A percentile compares a stretch with the other conserved stretches of the same genome.
Evolutionary conservation across 768 basidiomycete genomes (phyloP).

Genomic region (Mycena olivaceomarginata): DNA sequence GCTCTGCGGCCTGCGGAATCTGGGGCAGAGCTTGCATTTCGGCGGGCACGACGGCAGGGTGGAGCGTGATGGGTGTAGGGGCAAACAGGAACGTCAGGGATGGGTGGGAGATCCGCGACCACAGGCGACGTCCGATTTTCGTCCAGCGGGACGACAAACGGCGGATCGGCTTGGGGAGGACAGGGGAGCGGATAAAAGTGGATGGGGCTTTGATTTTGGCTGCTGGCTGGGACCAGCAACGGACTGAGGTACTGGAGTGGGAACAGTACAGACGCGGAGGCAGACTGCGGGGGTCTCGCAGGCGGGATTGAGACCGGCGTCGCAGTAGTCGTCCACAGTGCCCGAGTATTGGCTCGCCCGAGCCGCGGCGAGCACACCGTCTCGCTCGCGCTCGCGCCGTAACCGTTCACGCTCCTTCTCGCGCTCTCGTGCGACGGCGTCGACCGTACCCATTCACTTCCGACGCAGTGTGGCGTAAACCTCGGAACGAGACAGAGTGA

Average conservation of each 20-base stretch:
- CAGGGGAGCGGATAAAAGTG: conserved; percentile 80
- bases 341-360: conserved; percentile 51
- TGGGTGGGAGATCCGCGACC: conserved; percentile 37
- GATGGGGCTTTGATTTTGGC: conserved; percentile 49
- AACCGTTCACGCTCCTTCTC: conserved; percentile 79
- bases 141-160: conserved; percentile 44
- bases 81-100: conserved; percentile 15
- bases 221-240: conserved; percentile 51
- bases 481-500: conserved; percentile 73
- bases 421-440: conserved; percentile 84
- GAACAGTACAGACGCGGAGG: conserved; percentile 25
- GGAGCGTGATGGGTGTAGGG: conserved; percentile 35
- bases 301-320: conserved; percentile 36
- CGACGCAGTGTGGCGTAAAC: conserved; percentile 71
- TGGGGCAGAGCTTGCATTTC: conserved; percentile 47
- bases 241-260: conserved; percentile 41
- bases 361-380: conserved; percentile 58
- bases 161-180: conserved; percentile 71
- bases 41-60: conserved; percentile 41
- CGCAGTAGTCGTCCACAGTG: conserved; percentile 47
- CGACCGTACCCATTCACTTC: conserved; percentile 85
- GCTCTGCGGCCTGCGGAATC: conserved; percentile 32
- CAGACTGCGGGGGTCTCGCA: conserved; percentile 33
- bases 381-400: conserved; percentile 73
- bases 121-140: conserved; percentile 44